Evolutionary conservation across 805 yeast genomes (phyloP).

Genomic region (Nakazawaea ambrosiae): DNA sequence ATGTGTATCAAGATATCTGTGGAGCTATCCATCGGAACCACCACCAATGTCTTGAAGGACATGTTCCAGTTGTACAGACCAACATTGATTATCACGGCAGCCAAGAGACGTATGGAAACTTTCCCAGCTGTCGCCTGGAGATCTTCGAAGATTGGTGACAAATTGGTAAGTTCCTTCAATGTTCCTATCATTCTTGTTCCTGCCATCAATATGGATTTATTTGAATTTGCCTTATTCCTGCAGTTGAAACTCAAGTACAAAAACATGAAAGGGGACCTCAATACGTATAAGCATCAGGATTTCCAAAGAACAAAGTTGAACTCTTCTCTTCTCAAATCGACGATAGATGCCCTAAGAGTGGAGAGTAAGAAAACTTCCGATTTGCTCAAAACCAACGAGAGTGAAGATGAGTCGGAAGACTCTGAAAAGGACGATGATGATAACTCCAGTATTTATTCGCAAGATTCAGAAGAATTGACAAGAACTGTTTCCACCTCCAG

Average conservation of each 20-base stretch:
- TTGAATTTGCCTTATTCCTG: constrained; percentile 37
- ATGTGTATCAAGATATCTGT: constrained; percentile 45
- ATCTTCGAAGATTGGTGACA: constrained; percentile 55
- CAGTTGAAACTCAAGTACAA: constrained; percentile 20
- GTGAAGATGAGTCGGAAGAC: constrained; percentile 10
- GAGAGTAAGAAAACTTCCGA: constrained; percentile 1
- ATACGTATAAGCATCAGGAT: constrained; percentile 6
- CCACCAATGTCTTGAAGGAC: constrained; percentile 50
- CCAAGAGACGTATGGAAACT: constrained; percentile 24
- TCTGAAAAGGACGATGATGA: constrained; percentile 14
- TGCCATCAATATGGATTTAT: constrained; percentile 47
- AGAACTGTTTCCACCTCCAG: constrained; percentile 3
- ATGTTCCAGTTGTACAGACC: constrained; percentile 59
- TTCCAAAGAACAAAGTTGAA: constrained; percentile 10
- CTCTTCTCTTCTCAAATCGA: neutral
- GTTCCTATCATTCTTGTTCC: constrained; percentile 66
- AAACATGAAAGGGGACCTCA: neutral
- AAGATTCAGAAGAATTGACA: neutral
- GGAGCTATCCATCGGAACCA: constrained; percentile 54
- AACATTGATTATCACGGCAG: constrained; percentile 45
- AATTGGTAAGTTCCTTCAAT: constrained; percentile 56
- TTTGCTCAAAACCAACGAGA: neutral
- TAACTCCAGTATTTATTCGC: constrained; percentile 13
- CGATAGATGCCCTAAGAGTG: constrained; percentile 9
- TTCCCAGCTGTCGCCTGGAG: constrained; percentile 46